Evolutionary conservation across 2,329 filamentous ascomycete species (phyloP).

Genomic region (Dendryphion nanum): DNA sequence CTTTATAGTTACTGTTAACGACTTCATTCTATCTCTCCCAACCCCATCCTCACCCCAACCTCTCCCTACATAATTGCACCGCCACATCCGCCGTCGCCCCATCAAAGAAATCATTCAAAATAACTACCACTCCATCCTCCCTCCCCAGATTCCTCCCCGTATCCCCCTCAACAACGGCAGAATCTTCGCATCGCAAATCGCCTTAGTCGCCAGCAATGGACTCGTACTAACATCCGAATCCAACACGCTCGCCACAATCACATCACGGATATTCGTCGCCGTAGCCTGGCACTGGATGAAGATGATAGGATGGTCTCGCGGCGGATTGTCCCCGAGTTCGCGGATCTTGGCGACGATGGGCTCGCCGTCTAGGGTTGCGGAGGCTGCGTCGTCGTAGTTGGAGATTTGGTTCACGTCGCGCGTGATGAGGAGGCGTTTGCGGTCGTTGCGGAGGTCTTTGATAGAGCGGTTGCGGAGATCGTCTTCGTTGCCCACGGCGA

Average conservation of each 20-base stretch:
- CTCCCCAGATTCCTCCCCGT: constrained; percentile 36
- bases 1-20: too few species aligned
- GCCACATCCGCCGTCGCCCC: constrained; percentile 50
- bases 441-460: constrained; percentile 21
- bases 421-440: constrained; percentile 26
- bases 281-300: constrained; percentile 52
- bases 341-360: constrained; percentile 26
- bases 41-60: constrained; percentile 27
- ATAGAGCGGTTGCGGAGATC: constrained; percentile 28
- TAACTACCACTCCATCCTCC: constrained; percentile 46
- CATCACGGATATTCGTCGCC: constrained; percentile 50
- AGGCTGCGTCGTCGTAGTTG: constrained; percentile 34
- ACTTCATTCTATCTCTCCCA: too few species aligned
- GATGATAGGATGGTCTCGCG: constrained; percentile 19
- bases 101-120: constrained; percentile 54
- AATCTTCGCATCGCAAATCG: constrained; percentile 49
- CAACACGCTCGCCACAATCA: constrained; percentile 48
- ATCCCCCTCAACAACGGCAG: constrained; percentile 48
- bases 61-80: constrained; percentile 40
- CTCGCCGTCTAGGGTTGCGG: constrained; percentile 30
- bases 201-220: constrained; percentile 51
- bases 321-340: constrained; percentile 18
- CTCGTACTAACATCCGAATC: constrained; percentile 45
- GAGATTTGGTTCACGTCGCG: constrained; percentile 23
- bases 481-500: constrained; percentile 20